phyloP scores from a whole-genome alignment of 2,329 filamentous ascomycete species.

The Penicillium thymicola region DNA sequence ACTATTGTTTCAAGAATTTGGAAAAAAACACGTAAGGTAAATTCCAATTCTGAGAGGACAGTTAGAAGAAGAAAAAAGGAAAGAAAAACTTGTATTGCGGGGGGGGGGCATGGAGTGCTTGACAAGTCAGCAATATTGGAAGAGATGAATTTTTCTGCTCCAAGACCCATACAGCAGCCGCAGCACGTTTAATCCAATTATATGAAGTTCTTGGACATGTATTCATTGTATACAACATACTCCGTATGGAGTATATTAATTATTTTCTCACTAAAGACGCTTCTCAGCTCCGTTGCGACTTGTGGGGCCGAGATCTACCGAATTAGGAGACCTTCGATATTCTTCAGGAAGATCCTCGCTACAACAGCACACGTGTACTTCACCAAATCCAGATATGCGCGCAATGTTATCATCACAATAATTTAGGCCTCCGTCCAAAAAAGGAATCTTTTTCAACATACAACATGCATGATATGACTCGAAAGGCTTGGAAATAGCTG shows the following conservation, averaged over 20 bases:
- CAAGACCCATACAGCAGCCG: not conserved
- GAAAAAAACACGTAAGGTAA: not conserved
- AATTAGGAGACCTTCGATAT: not conserved
- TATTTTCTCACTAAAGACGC: not conserved
- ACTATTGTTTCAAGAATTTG: not conserved
- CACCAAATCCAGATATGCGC: not conserved
- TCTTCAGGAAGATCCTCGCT: not conserved
- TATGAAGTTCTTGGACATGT: not conserved
- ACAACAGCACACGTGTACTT: not conserved
- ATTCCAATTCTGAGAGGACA: not conserved
- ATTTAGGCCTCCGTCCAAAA: no score
- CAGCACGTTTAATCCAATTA: not conserved
- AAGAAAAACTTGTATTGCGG: not conserved
- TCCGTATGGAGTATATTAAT: not conserved
- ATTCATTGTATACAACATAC: no score
- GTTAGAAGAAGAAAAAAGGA: not conserved
- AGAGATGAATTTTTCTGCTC: not conserved
- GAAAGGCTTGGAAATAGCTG: not conserved
- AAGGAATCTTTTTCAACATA: not conserved
- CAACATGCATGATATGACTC: not conserved
- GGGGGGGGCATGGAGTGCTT: not conserved
- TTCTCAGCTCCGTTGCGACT: not conserved
- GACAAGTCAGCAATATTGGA: not conserved
- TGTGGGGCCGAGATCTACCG: not conserved
- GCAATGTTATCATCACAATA: not conserved